Evolutionary conservation across 192 early-diverging fungal genomes (phyloP).

Genomic region (Thamnidium elegans): DNA sequence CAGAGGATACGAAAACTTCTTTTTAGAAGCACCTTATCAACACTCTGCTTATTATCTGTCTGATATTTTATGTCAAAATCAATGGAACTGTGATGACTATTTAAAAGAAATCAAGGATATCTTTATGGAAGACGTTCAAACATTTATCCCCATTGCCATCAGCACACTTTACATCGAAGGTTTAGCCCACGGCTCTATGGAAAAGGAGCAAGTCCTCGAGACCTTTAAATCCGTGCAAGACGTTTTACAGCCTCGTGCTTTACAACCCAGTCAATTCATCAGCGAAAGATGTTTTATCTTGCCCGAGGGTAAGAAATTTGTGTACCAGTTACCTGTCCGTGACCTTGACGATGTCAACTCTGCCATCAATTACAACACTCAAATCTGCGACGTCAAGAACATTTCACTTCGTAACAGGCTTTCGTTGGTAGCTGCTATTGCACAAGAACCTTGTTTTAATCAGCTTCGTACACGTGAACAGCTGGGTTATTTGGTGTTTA

Average conservation of each 20-base stretch:
- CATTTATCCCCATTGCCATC: constrained; percentile 65
- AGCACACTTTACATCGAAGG: constrained; percentile 64
- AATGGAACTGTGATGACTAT: constrained; percentile 75
- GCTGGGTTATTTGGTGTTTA: constrained; percentile 66
- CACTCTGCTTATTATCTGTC: constrained; percentile 63
- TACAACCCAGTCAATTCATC: constrained; percentile 45
- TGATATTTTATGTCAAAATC: constrained; percentile 58
- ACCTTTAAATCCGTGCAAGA: constrained; percentile 51
- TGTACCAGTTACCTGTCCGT: constrained; percentile 42
- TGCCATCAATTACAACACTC: constrained; percentile 75
- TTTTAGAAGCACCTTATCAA: constrained; percentile 64
- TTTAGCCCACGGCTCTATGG: constrained; percentile 78
- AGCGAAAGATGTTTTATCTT: constrained; percentile 33
- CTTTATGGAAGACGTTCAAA: constrained; percentile 57
- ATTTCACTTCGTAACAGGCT: constrained; percentile 47
- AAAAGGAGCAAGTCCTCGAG: constrained; percentile 50
- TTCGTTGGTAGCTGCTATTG: constrained; percentile 70
- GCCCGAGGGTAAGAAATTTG: constrained; percentile 32
- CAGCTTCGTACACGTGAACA: constrained; percentile 86
- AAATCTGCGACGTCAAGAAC: constrained; percentile 59
- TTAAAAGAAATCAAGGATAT: constrained; percentile 60
- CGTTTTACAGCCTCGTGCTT: constrained; percentile 49
- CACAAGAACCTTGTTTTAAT: constrained; percentile 84
- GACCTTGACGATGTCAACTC: constrained; percentile 82
- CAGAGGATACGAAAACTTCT: constrained; percentile 62